phyloP scores from a whole-genome alignment of 2,329 filamentous ascomycete genomes.

The Cladobotryum mycophilum region DNA sequence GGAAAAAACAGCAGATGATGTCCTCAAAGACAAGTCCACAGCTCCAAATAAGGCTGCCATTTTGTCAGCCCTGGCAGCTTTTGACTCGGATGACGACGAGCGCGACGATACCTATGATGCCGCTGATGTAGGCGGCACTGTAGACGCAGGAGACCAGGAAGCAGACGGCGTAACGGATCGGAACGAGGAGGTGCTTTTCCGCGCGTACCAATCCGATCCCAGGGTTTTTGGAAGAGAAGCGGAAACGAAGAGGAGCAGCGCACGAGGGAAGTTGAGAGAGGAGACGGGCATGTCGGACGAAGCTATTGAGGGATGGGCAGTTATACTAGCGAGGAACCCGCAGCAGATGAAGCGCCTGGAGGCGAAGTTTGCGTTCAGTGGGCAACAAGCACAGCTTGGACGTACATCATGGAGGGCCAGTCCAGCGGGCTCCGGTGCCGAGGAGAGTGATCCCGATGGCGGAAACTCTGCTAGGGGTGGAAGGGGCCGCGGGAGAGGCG shows the following conservation, averaged over 20 bases:
- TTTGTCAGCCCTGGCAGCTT: constrained; percentile 76
- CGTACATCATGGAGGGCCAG: constrained; percentile 59
- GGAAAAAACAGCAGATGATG: constrained; percentile 60
- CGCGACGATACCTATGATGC: constrained; percentile 94
- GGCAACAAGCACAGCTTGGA: constrained; percentile 58
- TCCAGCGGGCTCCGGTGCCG: constrained; percentile 48
- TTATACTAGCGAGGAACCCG: constrained; percentile 75
- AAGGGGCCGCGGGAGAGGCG: constrained; percentile 36
- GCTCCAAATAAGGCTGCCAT: constrained; percentile 79
- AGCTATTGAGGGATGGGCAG: constrained; percentile 85
- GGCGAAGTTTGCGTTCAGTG: constrained; percentile 60
- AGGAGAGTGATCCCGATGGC: constrained; percentile 47
- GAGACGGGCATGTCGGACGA: constrained; percentile 90
- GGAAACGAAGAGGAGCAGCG: constrained; percentile 57
- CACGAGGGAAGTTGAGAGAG: constrained; percentile 58
- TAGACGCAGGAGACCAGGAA: constrained; percentile 62
- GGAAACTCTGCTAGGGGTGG: constrained; percentile 39
- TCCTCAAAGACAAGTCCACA: constrained; percentile 58
- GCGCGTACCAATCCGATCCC: constrained; percentile 58
- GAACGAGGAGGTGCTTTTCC: constrained; percentile 68
- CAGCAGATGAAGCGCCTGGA: constrained; percentile 64
- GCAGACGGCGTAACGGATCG: constrained; percentile 41
- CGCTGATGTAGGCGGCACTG: constrained; percentile 82
- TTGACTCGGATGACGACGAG: constrained; percentile 93
- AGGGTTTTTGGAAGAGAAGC: constrained; percentile 66